A percentile compares a stretch with the other conserved stretches of the same genome.
phyloP scores from a whole-genome alignment of 495 filamentous ascomycete genomes.

The Neurospora sp. region DNA sequence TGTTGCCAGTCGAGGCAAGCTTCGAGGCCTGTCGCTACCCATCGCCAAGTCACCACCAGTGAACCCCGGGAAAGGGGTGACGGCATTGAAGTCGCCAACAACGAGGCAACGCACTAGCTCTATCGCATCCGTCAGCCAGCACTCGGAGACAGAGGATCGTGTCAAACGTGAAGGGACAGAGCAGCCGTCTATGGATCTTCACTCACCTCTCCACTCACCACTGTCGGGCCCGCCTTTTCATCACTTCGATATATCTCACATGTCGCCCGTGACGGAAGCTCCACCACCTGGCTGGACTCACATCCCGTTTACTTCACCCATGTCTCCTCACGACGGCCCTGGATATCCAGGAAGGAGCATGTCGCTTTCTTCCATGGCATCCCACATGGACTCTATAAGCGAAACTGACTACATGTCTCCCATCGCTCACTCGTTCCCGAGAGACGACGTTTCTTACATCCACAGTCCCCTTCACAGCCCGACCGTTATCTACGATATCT shows the following conservation, averaged over 20 bases:
- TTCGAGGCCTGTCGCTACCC: slow-evolving; percentile 78
- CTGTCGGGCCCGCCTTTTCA: slow-evolving; percentile 22
- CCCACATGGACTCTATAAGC: slow-evolving; percentile 41
- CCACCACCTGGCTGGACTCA: slow-evolving; percentile 24
- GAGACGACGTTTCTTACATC: slow-evolving; percentile 31
- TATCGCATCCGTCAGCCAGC: slow-evolving; percentile 25
- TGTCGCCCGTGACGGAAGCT: slow-evolving; percentile 24
- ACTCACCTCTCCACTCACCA: slow-evolving; percentile 1
- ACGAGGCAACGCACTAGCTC: slow-evolving; percentile 29
- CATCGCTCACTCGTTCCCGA: slow-evolving; percentile 36
- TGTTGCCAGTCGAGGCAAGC: slow-evolving; percentile 91
- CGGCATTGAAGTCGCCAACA: slow-evolving; percentile 15
- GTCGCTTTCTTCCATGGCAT: slow-evolving; percentile 19
- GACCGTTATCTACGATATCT: slow-evolving; percentile 41
- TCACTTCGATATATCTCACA: slow-evolving; percentile 27
- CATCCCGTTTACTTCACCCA: slow-evolving; percentile 20
- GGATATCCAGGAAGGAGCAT: slow-evolving; percentile 17
- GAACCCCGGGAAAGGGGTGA: slow-evolving; percentile 35
- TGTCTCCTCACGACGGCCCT: slow-evolving; percentile 14
- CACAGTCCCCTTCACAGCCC: slow-evolving; percentile 42
- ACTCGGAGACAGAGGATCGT: slow-evolving; percentile 27
- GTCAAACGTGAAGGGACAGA: slow-evolving; percentile 7
- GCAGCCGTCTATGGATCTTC: slow-evolving; percentile 8
- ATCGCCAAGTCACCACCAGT: slow-evolving; percentile 63
- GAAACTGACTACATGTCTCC: slow-evolving; percentile 47